Conservation (phyloP, 2,329 filamentous ascomycete species). For the Fusarium oxysporum region DNA sequence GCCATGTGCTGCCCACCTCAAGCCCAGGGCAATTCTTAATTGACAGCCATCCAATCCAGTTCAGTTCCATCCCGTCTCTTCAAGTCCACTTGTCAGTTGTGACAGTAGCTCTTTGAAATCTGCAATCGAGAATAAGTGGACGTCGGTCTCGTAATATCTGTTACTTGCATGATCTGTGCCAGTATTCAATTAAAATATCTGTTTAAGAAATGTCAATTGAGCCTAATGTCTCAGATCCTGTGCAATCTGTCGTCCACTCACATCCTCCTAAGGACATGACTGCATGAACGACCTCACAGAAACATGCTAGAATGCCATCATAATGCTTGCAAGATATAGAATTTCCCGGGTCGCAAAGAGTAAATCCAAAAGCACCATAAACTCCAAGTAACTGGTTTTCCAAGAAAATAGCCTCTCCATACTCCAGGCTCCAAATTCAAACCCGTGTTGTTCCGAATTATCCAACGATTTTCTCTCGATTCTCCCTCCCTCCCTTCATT, state of each 20-base stretch:
- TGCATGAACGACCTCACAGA: not conserved
- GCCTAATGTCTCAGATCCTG: constrained; percentile 20
- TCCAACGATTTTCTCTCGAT: not conserved
- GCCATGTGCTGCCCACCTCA: not conserved
- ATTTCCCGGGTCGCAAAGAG: not conserved
- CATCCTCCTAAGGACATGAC: not conserved
- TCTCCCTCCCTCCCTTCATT: constrained; percentile 25
- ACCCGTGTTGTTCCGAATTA: constrained; percentile 14
- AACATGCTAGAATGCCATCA: not conserved
- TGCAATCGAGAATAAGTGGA: constrained; percentile 12
- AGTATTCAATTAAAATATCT: not conserved
- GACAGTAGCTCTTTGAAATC: not conserved
- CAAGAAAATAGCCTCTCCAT: constrained; percentile 7
- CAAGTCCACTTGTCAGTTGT: not conserved
- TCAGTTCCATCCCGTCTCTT: not conserved
- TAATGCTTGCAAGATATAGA: not conserved
- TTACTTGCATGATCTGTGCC: not conserved
- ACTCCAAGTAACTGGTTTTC: constrained; percentile 3
- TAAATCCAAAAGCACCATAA: not conserved
- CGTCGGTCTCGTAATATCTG: not conserved
- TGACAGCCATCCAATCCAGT: constrained; percentile 16
- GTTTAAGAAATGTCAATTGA: not conserved
- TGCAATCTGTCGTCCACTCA: constrained; percentile 1
- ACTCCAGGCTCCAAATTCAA: constrained; percentile 18
- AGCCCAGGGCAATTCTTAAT: constrained; percentile 26